phyloP scores from a whole-genome alignment of 345 rosid genomes.

The Excoecaria agallocha region DNA sequence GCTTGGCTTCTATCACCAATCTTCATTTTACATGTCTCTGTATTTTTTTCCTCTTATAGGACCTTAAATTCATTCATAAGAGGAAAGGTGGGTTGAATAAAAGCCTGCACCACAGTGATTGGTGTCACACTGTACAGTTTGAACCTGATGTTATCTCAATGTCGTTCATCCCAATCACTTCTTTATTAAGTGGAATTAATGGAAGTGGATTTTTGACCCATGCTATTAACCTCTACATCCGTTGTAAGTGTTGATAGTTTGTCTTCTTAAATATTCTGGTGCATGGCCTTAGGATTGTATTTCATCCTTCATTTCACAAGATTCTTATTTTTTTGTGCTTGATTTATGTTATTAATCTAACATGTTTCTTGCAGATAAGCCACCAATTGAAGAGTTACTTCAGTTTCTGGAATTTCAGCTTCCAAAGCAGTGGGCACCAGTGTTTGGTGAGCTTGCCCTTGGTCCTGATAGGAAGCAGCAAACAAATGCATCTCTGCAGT shows the following conservation, averaged over 20 bases:
- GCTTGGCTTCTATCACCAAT: neutral
- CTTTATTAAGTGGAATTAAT: constrained; percentile 86
- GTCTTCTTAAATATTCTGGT: neutral
- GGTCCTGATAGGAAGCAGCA: constrained; percentile 85
- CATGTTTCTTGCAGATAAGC: constrained; percentile 60
- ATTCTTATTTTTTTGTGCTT: neutral
- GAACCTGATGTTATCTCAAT: constrained; percentile 91
- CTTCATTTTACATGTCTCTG: neutral
- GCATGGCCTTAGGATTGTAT: neutral
- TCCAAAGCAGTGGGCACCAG: constrained; percentile 99
- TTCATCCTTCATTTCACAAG: neutral
- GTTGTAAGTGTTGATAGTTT: constrained; percentile 49
- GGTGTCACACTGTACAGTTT: constrained; percentile 88
- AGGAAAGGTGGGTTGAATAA: constrained; percentile 81
- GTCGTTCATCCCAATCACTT: constrained; percentile 88
- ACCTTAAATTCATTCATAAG: constrained; percentile 54
- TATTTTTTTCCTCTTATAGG: constrained; percentile 45
- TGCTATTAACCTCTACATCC: constrained; percentile 88
- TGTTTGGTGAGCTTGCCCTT: constrained; percentile 94
- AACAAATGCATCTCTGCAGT: constrained; percentile 66
- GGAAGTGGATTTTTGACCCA: constrained; percentile 96
- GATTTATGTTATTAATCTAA: neutral
- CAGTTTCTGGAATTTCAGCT: constrained; percentile 97
- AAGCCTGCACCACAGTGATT: constrained; percentile 66
- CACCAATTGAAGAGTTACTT: constrained; percentile 78